Evolutionary conservation across 176 grass and related monocot genomes (phyloP).

Genomic region (Avena sativa): DNA sequence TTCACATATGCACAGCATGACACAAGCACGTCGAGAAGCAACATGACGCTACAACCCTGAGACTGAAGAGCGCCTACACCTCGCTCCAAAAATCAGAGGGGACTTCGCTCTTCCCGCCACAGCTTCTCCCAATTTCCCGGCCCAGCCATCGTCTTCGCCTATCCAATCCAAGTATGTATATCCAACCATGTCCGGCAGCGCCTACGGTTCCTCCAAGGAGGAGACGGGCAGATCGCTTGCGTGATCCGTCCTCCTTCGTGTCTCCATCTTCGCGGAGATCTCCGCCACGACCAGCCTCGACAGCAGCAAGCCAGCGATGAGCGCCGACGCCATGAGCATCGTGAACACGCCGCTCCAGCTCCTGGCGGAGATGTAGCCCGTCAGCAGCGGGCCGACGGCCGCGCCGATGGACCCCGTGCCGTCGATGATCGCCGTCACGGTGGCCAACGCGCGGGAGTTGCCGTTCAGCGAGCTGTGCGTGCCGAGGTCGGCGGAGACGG

Average conservation of each 20-base stretch:
- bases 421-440: constrained; percentile 89
- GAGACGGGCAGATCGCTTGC: constrained; percentile 58
- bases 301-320: constrained; percentile 69
- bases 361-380: constrained; percentile 77
- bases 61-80: constrained; percentile 30
- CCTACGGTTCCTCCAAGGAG: constrained; percentile 54
- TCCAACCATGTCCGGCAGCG: constrained; percentile 13
- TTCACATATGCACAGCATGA: constrained; percentile 17
- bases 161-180: not conserved
- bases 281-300: constrained; percentile 70
- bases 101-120: constrained; percentile 21
- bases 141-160: not conserved
- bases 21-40: not conserved
- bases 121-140: not conserved
- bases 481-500: constrained; percentile 80
- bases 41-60: not conserved
- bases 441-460: constrained; percentile 79
- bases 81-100: constrained; percentile 19
- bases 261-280: constrained; percentile 58
- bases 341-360: constrained; percentile 89
- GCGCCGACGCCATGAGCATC: constrained; percentile 77
- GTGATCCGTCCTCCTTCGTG: not conserved
- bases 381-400: constrained; percentile 75
- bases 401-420: constrained; percentile 84
- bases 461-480: constrained; percentile 83